Evolutionary conservation across 306 rosid species (phyloP), one percentile per base, ranked within the genome.

Genomic region (Prunus padus): DNA sequence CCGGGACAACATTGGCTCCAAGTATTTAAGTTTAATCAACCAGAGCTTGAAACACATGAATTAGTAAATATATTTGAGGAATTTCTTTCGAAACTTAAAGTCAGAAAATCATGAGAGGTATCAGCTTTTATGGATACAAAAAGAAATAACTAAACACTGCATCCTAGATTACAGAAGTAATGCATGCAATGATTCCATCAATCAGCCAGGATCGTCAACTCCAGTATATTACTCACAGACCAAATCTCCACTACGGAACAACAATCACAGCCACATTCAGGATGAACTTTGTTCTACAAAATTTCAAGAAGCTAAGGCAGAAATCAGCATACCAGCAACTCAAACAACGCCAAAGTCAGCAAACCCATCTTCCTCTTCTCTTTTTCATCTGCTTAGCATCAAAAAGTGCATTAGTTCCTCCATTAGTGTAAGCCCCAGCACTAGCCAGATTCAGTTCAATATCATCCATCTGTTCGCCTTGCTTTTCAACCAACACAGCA

Each of bases 371-470:
- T 46, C 16, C 46, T 65, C 31, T 20, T 55, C 26, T 55, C 28
- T 20, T 55, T n/a, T 55, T 20, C 61, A 55, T 20, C 26, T 55
- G 10, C 30, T 77, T 20, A 50, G 81, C 71, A 28, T 60, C 4
- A 33, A n/a, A 19, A 13, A 70, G 71, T 15, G 64, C 54, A 12
- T 77, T 77, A 11, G 70, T 77, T 62, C 76, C 81, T 57, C 46
- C 74, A 45, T 55, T 70, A 37, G 71, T 50, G 22, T 70, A 68
- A 30, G 13, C 63, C 5, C 54, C 76, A 60, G 71, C 81, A 50
- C 23, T 31, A 26, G 28, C 47, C 65, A 71, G 65, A 50, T 78
- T 70, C 71, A 60, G 59, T 20, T 78, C 76, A 13, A 78, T 61
- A 61, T 71, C 54, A 50, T 78, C 28, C 62, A 70, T 33, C 62